Evolutionary conservation across 306 rosid species (phyloP).

Genomic region (Cicer cuneatum): DNA sequence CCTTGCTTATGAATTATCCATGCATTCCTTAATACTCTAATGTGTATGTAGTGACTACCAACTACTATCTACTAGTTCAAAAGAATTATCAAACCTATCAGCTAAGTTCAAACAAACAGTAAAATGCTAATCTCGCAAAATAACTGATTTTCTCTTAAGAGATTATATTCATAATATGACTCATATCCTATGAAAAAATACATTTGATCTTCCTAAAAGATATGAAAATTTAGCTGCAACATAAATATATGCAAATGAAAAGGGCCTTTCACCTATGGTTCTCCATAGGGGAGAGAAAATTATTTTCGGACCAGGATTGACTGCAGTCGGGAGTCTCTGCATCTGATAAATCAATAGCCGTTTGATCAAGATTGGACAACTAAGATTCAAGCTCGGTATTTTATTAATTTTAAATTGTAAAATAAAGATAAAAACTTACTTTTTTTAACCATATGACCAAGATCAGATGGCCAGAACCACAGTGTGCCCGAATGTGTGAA

Average conservation of each 20-base stretch:
- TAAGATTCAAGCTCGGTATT: too few relatives aligned
- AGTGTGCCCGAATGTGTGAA: too few relatives aligned
- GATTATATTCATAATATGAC: slow-evolving; percentile 1
- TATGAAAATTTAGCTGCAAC: not conserved
- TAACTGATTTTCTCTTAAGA: slow-evolving; percentile 4
- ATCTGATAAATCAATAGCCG: too few relatives aligned
- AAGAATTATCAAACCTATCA: slow-evolving; percentile 9
- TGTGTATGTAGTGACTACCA: not conserved
- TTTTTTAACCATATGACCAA: not conserved
- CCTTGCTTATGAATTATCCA: slow-evolving; percentile 16
- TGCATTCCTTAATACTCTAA: not conserved
- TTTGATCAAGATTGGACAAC: too few relatives aligned
- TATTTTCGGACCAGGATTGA: too few relatives aligned
- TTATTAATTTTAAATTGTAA: too few relatives aligned
- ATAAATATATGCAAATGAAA: not conserved
- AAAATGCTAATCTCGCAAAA: slow-evolving; percentile 23
- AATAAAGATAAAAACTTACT: too few relatives aligned
- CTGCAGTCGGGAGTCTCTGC: too few relatives aligned
- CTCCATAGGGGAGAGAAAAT: not conserved
- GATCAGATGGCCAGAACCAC: too few relatives aligned
- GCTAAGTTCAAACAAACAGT: slow-evolving; percentile 20
- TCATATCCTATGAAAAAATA: not conserved
- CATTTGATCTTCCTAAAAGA: not conserved
- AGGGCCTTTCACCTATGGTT: not conserved
- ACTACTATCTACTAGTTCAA: not conserved